These are phyloP conservation scores for Aspergillus texensis DNA, from an alignment of 2,329 filamentous ascomycete species.

Conservation along the genomic window DNA sequence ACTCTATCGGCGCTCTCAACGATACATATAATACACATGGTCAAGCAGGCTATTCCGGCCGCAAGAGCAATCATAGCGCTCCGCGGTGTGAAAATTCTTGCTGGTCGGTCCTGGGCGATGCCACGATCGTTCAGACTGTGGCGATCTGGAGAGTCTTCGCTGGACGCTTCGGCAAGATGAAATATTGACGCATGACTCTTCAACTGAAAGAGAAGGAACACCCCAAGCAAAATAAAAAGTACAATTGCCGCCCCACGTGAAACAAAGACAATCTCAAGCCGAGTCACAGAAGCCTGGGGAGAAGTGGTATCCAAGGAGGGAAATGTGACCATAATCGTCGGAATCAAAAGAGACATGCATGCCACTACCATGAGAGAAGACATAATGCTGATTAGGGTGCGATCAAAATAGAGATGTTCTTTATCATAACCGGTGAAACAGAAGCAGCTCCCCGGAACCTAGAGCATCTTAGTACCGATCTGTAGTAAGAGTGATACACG, in stretches of 20 bases:
- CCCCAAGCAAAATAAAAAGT: conserved; percentile 11
- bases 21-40: conserved; percentile 13
- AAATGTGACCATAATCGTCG: conserved; percentile 22
- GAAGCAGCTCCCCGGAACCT: conserved; percentile 21
- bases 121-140: neutral
- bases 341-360: conserved; percentile 21
- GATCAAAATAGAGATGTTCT: conserved; percentile 22
- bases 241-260: conserved; percentile 17
- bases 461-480: neutral
- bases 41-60: conserved; percentile 4
- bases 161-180: neutral
- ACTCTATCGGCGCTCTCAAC: conserved; percentile 11
- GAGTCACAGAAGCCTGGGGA: conserved; percentile 1
- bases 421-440: conserved; percentile 20
- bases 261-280: conserved; percentile 12
- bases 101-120: neutral
- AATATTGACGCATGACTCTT: conserved; percentile 20
- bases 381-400: conserved; percentile 22
- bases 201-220: conserved; percentile 20
- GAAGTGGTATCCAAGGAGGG: conserved; percentile 14
- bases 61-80: conserved; percentile 5
- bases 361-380: conserved; percentile 24
- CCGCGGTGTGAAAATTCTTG: neutral
- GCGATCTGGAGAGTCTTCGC: neutral
- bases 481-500: neutral